These are phyloP conservation scores for Phialophora expanda DNA, from an alignment of 2,329 filamentous ascomycete species.

Conservation along the genomic window DNA sequence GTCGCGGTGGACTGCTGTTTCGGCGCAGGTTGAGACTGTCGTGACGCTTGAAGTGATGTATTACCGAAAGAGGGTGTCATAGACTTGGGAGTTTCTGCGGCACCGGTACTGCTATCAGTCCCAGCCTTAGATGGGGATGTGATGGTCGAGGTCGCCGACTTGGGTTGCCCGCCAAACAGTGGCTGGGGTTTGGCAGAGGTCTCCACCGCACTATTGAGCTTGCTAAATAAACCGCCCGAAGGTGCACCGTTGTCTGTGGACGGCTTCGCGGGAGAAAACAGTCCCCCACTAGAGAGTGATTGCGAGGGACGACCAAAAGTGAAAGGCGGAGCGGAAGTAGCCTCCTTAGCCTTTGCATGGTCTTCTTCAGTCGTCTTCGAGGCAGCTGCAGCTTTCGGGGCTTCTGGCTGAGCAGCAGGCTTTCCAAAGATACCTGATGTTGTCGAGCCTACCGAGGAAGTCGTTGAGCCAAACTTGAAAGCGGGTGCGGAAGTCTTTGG, in stretches of 20 bases:
- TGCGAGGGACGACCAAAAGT: slow-evolving; percentile 18
- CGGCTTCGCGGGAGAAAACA: slow-evolving; percentile 26
- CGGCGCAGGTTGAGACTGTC: slow-evolving; percentile 10
- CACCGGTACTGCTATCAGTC: background rate
- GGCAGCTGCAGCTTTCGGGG: slow-evolving; percentile 1
- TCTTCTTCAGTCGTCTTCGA: background rate
- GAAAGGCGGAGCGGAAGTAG: slow-evolving; percentile 14
- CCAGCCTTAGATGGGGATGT: slow-evolving; percentile 7
- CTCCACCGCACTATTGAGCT: slow-evolving; percentile 12
- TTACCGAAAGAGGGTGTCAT: slow-evolving; percentile 10
- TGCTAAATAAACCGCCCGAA: slow-evolving; percentile 15
- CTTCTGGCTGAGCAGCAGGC: slow-evolving; percentile 6
- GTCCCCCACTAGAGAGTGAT: slow-evolving; percentile 19
- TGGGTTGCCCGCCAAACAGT: slow-evolving; percentile 19
- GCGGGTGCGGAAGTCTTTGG: background rate
- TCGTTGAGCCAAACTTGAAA: slow-evolving; percentile 12
- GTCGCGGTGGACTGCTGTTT: background rate
- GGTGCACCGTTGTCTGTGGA: slow-evolving; percentile 2
- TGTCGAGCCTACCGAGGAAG: background rate
- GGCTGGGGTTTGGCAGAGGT: slow-evolving; percentile 7
- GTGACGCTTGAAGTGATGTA: slow-evolving; percentile 8
- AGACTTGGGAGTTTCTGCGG: slow-evolving; percentile 9
- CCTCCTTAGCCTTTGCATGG: background rate
- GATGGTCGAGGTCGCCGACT: slow-evolving; percentile 5
- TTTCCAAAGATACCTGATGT: slow-evolving; percentile 7